Percentiles rank a stretch among this genome's conserved stretches.
Conservation (phyloP, 2,329 filamentous ascomycete genomes). For the Botrytis fragariae region DNA sequence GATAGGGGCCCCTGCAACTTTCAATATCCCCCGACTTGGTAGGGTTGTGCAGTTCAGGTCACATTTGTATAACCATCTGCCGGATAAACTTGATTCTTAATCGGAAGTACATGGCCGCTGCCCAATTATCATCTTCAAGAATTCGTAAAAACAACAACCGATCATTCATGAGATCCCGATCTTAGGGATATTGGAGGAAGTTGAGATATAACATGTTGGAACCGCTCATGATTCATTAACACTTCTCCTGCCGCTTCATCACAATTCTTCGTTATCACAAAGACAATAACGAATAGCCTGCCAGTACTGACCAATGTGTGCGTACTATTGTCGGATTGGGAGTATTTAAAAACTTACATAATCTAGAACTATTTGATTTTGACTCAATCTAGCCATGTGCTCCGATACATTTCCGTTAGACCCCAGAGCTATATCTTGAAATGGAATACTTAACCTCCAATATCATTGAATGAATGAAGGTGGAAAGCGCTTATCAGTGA, state of each 20-base stretch:
- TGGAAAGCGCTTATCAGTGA: neutral
- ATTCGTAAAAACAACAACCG: neutral
- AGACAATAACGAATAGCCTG: neutral
- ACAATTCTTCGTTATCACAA: neutral
- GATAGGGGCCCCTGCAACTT: slow-evolving; percentile 11
- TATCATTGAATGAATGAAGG: neutral
- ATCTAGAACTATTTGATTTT: neutral
- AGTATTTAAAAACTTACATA: neutral
- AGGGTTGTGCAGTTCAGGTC: neutral
- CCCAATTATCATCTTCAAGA: slow-evolving; percentile 7
- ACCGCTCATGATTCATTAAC: neutral
- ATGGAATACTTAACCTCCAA: neutral
- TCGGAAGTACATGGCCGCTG: neutral
- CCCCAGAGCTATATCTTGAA: neutral
- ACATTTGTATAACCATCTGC: slow-evolving; percentile 11
- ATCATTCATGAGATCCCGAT: slow-evolving; percentile 1
- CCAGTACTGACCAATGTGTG: neutral
- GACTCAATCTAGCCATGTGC: neutral
- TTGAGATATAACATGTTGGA: slow-evolving; percentile 2
- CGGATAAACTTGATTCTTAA: slow-evolving; percentile 11
- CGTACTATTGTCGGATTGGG: neutral
- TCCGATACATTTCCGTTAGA: neutral
- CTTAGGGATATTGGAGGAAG: slow-evolving; percentile 9
- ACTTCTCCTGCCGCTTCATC: neutral
- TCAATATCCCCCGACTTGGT: neutral